Evolutionary conservation across 148 eudicot genomes (phyloP).

Genomic region (Camellia sinensis): DNA sequence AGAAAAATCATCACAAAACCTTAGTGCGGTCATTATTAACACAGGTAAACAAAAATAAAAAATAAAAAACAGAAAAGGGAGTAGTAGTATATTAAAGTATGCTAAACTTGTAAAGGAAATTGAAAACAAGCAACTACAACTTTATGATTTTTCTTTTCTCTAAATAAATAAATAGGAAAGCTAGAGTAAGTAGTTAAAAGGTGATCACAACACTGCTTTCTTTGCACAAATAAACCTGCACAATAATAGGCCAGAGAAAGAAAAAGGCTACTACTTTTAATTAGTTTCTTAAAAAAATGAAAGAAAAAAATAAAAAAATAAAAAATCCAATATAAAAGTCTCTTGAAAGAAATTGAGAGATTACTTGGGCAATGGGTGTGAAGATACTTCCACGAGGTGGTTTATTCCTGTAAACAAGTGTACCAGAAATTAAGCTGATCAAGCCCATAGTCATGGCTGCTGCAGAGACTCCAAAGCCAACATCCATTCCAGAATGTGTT

Average conservation of each 20-base stretch:
- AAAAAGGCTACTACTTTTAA: neutral
- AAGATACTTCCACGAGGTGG: conserved; percentile 71
- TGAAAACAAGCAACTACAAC: too few species aligned
- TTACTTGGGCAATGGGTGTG: conserved; percentile 83
- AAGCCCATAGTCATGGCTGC: conserved; percentile 80
- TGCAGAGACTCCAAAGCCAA: conserved; percentile 82
- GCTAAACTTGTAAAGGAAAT: too few species aligned
- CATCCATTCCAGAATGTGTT: conserved; percentile 87
- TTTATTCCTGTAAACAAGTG: conserved; percentile 54
- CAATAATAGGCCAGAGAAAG: neutral
- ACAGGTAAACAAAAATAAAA: too few species aligned
- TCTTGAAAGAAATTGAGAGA: neutral
- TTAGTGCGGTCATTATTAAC: too few species aligned
- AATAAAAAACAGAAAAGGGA: too few species aligned
- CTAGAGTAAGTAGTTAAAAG: neutral
- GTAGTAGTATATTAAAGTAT: too few species aligned
- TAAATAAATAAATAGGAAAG: neutral
- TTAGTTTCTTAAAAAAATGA: too few species aligned
- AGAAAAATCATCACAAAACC: too few species aligned
- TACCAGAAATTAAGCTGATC: conserved; percentile 61
- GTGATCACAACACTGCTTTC: neutral
- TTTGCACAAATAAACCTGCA: neutral
- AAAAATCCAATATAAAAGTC: neutral
- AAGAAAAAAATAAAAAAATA: neutral
- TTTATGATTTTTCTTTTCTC: too few species aligned